A percentile compares a stretch with the other conserved stretches of the same genome.
These are phyloP conservation scores for Metschnikowia gelsemii DNA, from an alignment of 805 yeast species.

Conservation along the genomic window DNA sequence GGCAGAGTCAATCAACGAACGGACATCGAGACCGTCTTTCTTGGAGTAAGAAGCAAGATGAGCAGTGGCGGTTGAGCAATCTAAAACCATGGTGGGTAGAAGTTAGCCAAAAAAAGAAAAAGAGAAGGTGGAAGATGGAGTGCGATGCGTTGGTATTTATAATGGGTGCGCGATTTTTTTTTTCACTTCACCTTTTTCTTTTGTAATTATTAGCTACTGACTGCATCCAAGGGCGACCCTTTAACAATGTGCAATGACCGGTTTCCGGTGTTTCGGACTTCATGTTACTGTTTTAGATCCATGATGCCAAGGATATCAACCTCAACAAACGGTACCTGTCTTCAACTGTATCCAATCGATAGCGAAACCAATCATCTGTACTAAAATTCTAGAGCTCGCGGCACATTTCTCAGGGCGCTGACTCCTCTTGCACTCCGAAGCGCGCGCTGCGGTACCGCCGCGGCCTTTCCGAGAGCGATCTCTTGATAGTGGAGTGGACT, in stretches of 20 bases:
- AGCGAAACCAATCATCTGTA: too few relatives aligned
- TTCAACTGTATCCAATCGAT: too few relatives aligned
- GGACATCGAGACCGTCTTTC: conserved; percentile 84
- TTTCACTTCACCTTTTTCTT: neutral
- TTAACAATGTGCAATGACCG: too few relatives aligned
- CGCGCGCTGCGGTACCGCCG: conserved; percentile 4
- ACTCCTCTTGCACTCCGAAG: conserved; percentile 2
- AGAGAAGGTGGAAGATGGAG: conserved; percentile 5
- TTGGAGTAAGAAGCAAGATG: conserved; percentile 61
- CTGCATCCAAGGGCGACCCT: conserved; percentile 3
- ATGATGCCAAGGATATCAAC: too few relatives aligned
- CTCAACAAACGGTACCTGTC: too few relatives aligned
- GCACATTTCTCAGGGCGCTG: neutral
- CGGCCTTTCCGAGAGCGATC: conserved; percentile 13
- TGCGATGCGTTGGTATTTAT: conserved; percentile 13
- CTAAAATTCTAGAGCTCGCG: neutral
- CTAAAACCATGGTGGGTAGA: conserved; percentile 42
- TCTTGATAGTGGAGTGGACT: too few relatives aligned
- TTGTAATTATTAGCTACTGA: neutral
- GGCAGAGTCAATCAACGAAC: conserved; percentile 84
- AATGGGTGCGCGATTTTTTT: conserved; percentile 11
- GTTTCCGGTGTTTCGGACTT: too few relatives aligned
- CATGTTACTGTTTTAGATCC: too few relatives aligned
- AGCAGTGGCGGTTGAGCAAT: conserved; percentile 61
- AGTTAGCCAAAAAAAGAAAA: conserved; percentile 45